Conservation (phyloP, 1,284 basidiomycete species). For the Puccinia horiana region DNA sequence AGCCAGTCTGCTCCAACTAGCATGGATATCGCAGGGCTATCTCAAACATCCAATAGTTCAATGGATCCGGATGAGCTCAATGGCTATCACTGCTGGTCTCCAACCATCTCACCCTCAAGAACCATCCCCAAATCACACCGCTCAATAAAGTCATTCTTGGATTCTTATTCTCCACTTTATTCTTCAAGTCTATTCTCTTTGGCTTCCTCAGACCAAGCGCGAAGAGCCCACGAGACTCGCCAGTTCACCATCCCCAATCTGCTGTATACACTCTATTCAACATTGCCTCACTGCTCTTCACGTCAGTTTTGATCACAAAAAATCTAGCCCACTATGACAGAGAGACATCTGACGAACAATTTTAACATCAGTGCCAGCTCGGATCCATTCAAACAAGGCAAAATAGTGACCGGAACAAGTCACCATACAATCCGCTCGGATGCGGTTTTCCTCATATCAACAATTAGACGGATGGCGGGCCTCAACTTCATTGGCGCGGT, state of each 20-base stretch:
- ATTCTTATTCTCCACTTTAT: neutral
- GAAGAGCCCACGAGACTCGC: neutral
- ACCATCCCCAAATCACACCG: neutral
- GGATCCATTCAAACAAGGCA: neutral
- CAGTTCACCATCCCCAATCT: neutral
- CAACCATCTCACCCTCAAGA: neutral
- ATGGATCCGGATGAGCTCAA: neutral
- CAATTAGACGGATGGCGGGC: constrained; percentile 26
- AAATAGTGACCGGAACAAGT: neutral
- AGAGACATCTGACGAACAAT: neutral
- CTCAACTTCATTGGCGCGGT: constrained; percentile 52
- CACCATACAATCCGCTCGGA: constrained; percentile 48
- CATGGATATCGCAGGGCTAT: neutral
- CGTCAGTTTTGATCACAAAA: neutral
- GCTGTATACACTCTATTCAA: neutral
- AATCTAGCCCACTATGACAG: neutral
- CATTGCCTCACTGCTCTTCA: neutral
- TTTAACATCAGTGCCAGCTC: neutral
- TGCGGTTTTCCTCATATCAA: constrained; percentile 4
- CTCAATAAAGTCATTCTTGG: neutral
- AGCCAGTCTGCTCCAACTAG: no score
- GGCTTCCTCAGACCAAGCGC: neutral
- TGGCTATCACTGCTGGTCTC: neutral
- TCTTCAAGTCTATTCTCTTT: neutral
- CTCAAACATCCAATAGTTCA: neutral